Conservation (phyloP, 176 grass and related monocot species). For the Paspalum notatum region DNA sequence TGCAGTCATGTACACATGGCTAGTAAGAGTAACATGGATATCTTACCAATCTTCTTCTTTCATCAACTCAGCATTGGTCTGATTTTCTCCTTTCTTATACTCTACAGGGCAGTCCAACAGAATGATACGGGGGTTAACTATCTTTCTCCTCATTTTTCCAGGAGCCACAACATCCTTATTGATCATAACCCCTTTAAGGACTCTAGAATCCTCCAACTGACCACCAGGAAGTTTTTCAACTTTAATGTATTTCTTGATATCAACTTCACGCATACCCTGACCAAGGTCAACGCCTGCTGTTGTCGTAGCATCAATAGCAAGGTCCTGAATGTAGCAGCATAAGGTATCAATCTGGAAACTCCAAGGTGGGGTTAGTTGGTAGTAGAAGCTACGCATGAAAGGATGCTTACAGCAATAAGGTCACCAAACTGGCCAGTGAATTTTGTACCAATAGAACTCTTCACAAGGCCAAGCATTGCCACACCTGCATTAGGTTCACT, state of each 20-base stretch:
- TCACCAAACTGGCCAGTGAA: constrained; percentile 98
- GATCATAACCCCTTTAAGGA: constrained; percentile 97
- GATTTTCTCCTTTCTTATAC: constrained; percentile 99
- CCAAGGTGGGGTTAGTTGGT: neutral
- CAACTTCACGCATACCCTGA: constrained; percentile 92
- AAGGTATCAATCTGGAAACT: constrained; percentile 28
- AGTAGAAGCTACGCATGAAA: neutral
- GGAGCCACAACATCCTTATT: constrained; percentile 99
- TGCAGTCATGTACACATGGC: neutral
- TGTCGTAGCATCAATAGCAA: constrained; percentile 95
- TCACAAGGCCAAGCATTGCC: constrained; percentile 75
- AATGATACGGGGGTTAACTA: constrained; percentile 96
- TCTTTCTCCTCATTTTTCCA: constrained; percentile 96
- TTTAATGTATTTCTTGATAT: constrained; percentile 99
- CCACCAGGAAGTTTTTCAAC: constrained; percentile 98
- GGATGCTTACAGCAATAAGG: constrained; percentile 83
- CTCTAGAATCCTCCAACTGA: constrained; percentile 88
- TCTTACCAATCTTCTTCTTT: constrained; percentile 98
- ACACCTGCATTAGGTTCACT: constrained; percentile 46
- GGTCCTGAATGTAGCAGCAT: constrained; percentile 63
- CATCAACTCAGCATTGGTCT: constrained; percentile 97
- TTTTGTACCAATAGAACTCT: constrained; percentile 98
- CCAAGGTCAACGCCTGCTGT: constrained; percentile 92
- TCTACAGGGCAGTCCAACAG: constrained; percentile 92
- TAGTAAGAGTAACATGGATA: neutral